A percentile compares a stretch with the other conserved stretches of the same genome.
Evolutionary conservation across 768 basidiomycete species (phyloP).

Genomic region (Paxillus ammoniavirescens): DNA sequence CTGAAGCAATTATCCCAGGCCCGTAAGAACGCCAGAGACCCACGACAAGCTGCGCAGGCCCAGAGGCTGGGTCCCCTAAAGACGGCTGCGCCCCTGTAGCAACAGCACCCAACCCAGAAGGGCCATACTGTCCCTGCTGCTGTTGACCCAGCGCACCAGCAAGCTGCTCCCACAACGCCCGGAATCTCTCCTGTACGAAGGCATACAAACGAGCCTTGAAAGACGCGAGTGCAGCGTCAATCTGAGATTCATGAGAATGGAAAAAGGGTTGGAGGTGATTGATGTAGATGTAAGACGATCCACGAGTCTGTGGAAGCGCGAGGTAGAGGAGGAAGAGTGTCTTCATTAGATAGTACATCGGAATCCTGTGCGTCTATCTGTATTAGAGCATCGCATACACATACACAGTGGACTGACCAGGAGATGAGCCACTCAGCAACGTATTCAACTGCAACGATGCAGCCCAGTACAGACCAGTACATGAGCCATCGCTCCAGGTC

Average conservation of each 20-base stretch:
- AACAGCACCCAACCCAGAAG: conserved; percentile 19
- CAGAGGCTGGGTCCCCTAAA: conserved; percentile 52
- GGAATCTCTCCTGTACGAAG: conserved; percentile 63
- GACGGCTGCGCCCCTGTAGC: conserved; percentile 41
- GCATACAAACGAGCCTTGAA: conserved; percentile 56
- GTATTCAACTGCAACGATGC: conserved; percentile 79
- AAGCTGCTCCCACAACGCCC: conserved; percentile 65
- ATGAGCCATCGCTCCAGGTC: conserved; percentile 94
- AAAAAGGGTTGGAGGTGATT: conserved; percentile 83
- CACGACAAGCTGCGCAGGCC: conserved; percentile 62
- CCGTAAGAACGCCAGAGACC: conserved; percentile 81
- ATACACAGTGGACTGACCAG: conserved; percentile 53
- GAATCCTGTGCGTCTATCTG: conserved; percentile 57
- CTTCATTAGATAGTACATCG: conserved; percentile 84
- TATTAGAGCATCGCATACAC: conserved; percentile 8
- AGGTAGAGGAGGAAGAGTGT: conserved; percentile 86
- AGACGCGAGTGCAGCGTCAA: conserved; percentile 76
- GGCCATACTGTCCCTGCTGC: conserved; percentile 24
- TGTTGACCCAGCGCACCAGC: conserved; percentile 47
- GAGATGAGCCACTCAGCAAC: conserved; percentile 84
- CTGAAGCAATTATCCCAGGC: conserved; percentile 65
- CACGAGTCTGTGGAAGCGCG: conserved; percentile 85
- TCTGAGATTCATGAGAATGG: conserved; percentile 75
- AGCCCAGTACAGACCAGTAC: conserved; percentile 93
- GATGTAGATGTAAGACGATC: conserved; percentile 82